Evolutionary conservation across 2,329 filamentous ascomycete species (phyloP).

Genomic region (Aspergillus sp.): DNA sequence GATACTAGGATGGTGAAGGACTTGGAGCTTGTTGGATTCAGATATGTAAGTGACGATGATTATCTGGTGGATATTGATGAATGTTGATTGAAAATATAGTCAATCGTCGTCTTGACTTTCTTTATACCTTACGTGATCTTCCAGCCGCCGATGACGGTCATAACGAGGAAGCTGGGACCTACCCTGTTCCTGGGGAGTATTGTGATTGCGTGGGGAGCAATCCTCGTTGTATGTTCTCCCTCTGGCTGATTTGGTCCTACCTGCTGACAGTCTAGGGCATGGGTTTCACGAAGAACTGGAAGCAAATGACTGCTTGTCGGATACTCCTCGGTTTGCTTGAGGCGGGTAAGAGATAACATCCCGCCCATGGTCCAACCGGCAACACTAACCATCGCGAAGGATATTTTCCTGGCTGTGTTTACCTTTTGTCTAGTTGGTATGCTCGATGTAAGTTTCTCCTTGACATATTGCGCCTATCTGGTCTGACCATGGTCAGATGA

Average conservation of each 20-base stretch:
- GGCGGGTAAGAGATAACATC: constrained; percentile 14
- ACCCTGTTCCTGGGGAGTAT: constrained; percentile 28
- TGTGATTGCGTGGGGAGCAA: constrained; percentile 29
- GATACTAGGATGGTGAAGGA: constrained; percentile 53
- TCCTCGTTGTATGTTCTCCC: constrained; percentile 26
- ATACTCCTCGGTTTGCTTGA: constrained; percentile 30
- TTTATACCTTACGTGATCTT: constrained; percentile 34
- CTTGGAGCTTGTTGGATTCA: constrained; percentile 26
- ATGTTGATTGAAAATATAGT: constrained; percentile 16
- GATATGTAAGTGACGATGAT: constrained; percentile 24
- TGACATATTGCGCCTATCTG: neutral
- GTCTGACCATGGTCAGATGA: constrained; percentile 21
- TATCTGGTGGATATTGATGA: neutral
- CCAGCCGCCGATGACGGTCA: constrained; percentile 31
- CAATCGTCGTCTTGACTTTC: constrained; percentile 33
- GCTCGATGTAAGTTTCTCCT: constrained; percentile 40
- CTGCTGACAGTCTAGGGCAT: constrained; percentile 24
- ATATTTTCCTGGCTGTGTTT: constrained; percentile 70
- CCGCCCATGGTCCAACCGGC: constrained; percentile 29
- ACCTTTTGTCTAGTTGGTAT: constrained; percentile 73
- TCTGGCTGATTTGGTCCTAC: neutral
- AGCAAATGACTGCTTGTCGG: constrained; percentile 25
- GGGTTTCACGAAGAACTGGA: constrained; percentile 31
- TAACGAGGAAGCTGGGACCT: constrained; percentile 32
- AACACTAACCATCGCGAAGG: constrained; percentile 61